Evolutionary conservation across 208 protist species (phyloP), one percentile per base, ranked within the genome.

Genomic region (Acanthamoeba quina): DNA sequence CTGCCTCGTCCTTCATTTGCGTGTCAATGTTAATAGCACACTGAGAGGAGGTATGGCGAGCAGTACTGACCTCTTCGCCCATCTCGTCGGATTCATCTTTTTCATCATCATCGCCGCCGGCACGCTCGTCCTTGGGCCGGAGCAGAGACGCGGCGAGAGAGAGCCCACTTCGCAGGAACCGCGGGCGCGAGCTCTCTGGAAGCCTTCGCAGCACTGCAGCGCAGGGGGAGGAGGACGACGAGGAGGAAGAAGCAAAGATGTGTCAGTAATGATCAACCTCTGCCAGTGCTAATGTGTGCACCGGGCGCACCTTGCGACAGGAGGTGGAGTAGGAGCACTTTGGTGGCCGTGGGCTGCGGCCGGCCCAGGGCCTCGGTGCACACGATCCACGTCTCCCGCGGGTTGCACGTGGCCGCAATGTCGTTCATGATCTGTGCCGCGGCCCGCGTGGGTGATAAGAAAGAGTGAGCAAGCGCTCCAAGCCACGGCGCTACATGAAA

Each of bases 401-500:
- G 76, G 29, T 85, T 85, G 49, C 47, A 85, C n/a, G 76, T 85
- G 9, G 76, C 76, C 19, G 76, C 76, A 44, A 85, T 85, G n/a
- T 58, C 76, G 49, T 60, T 26, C 47, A 85, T 0, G 26, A 85
- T 85, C 76, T 85, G 49, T 21, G 62, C 15, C 5, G 66, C 66
- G 9, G 29, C 37, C 37, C 37, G 37, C 37, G 37, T 37, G 37
- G 37, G 0, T 37, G 37, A 37, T 37, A 0, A 37, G 37, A 37
- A n/a, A n/a, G 37, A 37, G 64, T 70, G 64, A 70, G 64, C 21
- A 34, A 26, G 29, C 66, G 17, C 10, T 74, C 29, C 64, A 56
- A 26, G 7, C 2, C 64, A 72, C 64, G n/a, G 29, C 64, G n/a
- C 9, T n/a, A 64, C 58, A 64, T 7, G 21, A 64, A 64, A 2